phyloP scores from a whole-genome alignment of 495 filamentous ascomycete species.

The Articulospora tetracladia region DNA sequence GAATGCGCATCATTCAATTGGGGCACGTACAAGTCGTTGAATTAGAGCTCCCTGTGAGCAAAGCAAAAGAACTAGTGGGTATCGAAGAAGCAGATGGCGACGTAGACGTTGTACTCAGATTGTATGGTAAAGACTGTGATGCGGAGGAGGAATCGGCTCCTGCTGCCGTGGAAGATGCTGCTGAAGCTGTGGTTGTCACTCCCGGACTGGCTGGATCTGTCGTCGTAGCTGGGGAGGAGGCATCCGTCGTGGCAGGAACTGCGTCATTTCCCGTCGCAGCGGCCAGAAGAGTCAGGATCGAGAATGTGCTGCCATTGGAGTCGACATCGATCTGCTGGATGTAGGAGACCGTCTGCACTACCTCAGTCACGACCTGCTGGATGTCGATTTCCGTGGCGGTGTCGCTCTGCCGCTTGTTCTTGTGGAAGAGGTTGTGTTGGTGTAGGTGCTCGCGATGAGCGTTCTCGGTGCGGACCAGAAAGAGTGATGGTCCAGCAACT shows the following conservation, averaged over 20 bases:
- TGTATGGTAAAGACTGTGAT: conserved; percentile 17
- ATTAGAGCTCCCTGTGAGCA: conserved; percentile 36
- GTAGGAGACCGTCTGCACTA: conserved; percentile 45
- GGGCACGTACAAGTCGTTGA: conserved; percentile 35
- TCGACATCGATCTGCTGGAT: conserved; percentile 43
- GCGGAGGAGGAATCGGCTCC: background rate
- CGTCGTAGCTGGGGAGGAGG: background rate
- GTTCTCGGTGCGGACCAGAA: conserved; percentile 21
- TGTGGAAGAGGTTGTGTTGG: conserved; percentile 9
- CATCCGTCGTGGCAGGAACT: background rate
- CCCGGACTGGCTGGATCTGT: conserved; percentile 1
- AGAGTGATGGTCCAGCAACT: conserved; percentile 23
- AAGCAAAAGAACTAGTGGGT: conserved; percentile 37
- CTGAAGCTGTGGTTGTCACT: conserved; percentile 28
- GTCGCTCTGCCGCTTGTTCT: conserved; percentile 13
- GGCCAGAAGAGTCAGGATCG: conserved; percentile 17
- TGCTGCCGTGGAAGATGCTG: conserved; percentile 18
- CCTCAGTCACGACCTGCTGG: conserved; percentile 29
- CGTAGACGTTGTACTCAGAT: conserved; percentile 37
- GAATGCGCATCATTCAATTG: background rate
- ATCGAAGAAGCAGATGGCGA: conserved; percentile 49
- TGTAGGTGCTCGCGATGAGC: conserved; percentile 25
- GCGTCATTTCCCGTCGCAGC: conserved; percentile 1
- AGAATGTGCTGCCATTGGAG: conserved; percentile 34
- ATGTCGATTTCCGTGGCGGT: background rate